Evolutionary conservation across 129 eudicot genomes (phyloP).

Genomic region (Logfia minima): DNA sequence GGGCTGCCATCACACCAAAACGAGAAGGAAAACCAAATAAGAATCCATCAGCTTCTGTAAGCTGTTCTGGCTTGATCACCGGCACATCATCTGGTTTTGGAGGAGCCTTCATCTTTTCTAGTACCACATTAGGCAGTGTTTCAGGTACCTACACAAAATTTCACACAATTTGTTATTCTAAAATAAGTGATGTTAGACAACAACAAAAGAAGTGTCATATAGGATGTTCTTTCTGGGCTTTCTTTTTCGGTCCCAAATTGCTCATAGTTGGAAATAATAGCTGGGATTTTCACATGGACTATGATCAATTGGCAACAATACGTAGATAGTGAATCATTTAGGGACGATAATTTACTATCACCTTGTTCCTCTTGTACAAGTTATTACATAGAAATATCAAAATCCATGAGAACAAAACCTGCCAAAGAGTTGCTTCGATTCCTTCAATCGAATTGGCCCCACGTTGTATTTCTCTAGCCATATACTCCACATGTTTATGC

Average conservation of each 20-base stretch:
- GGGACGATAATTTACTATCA: background rate
- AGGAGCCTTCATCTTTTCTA: slow-evolving; percentile 87
- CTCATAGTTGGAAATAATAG: background rate
- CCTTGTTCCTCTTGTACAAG: background rate
- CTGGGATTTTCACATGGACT: background rate
- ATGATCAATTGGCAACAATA: no score
- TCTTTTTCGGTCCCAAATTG: background rate
- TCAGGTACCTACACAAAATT: slow-evolving; percentile 60
- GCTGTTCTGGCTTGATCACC: slow-evolving; percentile 65
- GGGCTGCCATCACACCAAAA: slow-evolving; percentile 95
- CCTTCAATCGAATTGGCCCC: slow-evolving; percentile 80
- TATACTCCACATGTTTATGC: slow-evolving; percentile 73
- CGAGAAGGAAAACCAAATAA: slow-evolving; percentile 87
- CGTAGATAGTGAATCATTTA: background rate
- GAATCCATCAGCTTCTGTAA: slow-evolving; percentile 85
- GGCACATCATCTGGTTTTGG: slow-evolving; percentile 69
- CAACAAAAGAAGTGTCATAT: background rate
- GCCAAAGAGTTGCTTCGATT: slow-evolving; percentile 89
- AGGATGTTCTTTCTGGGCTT: background rate
- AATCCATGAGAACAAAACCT: slow-evolving; percentile 37
- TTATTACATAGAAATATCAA: background rate
- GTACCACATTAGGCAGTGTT: slow-evolving; percentile 52
- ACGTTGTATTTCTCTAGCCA: slow-evolving; percentile 75
- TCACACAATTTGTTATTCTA: background rate
- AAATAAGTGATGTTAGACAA: background rate